Conservation (phyloP, 2,329 filamentous ascomycete genomes). For the Apiospora sp. region DNA sequence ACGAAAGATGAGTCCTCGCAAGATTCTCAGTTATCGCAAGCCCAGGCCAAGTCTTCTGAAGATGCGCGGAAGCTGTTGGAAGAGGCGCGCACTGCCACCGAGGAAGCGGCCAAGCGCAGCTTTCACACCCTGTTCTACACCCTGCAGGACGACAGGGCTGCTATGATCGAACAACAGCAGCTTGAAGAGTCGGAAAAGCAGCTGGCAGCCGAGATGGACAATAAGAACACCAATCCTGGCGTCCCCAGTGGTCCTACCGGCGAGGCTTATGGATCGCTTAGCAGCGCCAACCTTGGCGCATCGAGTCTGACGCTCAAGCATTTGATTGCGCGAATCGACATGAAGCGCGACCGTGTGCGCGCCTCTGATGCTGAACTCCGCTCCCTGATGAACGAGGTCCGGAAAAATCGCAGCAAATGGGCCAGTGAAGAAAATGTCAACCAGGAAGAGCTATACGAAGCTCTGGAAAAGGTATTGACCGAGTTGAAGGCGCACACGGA, state of each 20-base stretch:
- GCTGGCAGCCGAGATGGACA: constrained; percentile 93
- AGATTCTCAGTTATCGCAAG: constrained; percentile 40
- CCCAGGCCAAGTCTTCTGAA: constrained; percentile 74
- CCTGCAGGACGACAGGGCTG: constrained; percentile 91
- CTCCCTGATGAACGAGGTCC: constrained; percentile 93
- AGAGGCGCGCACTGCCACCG: constrained; percentile 88
- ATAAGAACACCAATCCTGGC: constrained; percentile 64
- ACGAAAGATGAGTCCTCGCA: constrained; percentile 57
- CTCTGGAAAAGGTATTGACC: constrained; percentile 93
- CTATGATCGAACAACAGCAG: constrained; percentile 97
- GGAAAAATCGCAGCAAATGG: constrained; percentile 99
- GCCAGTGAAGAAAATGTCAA: constrained; percentile 97
- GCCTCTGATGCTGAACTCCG: constrained; percentile 93
- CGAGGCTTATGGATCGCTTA: constrained; percentile 85
- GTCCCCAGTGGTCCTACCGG: constrained; percentile 58
- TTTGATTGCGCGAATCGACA: constrained; percentile 93
- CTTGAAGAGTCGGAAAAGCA: constrained; percentile 96
- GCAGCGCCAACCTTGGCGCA: constrained; percentile 91
- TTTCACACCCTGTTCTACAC: constrained; percentile 97
- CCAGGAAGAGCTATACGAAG: constrained; percentile 97
- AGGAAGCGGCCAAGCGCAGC: constrained; percentile 86
- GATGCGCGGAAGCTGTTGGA: constrained; percentile 93
- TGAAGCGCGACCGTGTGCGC: constrained; percentile 87
- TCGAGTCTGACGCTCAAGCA: constrained; percentile 97
- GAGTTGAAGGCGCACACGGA: constrained; percentile 97